Evolutionary conservation across 2,329 filamentous ascomycete species (phyloP).

Genomic region (Blumeriella jaapii): DNA sequence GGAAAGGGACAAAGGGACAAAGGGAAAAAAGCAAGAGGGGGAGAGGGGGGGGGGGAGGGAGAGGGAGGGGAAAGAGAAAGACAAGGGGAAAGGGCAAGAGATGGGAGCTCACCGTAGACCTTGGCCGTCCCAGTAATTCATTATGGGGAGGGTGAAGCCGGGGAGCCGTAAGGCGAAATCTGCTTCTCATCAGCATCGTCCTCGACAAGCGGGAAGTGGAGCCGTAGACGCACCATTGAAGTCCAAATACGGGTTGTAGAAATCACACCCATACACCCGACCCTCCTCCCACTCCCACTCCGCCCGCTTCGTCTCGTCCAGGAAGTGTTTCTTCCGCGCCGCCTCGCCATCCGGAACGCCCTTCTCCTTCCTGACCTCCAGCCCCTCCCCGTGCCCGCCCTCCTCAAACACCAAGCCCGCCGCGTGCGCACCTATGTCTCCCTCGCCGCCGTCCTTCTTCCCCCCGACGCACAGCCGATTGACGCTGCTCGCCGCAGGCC

Average conservation of each 20-base stretch:
- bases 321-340: slow-evolving; percentile 48
- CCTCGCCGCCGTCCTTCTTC: slow-evolving; percentile 10
- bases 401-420: slow-evolving; percentile 23
- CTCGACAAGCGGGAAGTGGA: not conserved
- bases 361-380: slow-evolving; percentile 29
- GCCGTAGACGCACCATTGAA: slow-evolving; percentile 57
- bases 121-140: slow-evolving; percentile 73
- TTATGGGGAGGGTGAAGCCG: slow-evolving; percentile 60
- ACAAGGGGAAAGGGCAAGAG: slow-evolving; percentile 1
- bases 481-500: slow-evolving; percentile 67
- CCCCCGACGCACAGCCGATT: slow-evolving; percentile 62
- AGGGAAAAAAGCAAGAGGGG: not conserved
- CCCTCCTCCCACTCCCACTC: slow-evolving; percentile 51
- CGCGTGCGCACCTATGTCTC: slow-evolving; percentile 27
- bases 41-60: slow-evolving; percentile 5
- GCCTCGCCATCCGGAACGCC: slow-evolving; percentile 31
- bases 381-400: slow-evolving; percentile 34
- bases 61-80: slow-evolving; percentile 27
- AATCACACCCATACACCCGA: slow-evolving; percentile 53
- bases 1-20: not conserved
- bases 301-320: slow-evolving; percentile 41
- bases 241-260: slow-evolving; percentile 88
- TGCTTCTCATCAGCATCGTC: slow-evolving; percentile 11
- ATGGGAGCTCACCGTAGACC: slow-evolving; percentile 46
- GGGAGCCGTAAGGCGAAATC: slow-evolving; percentile 62